These are phyloP conservation scores for Phytophthora foliorum DNA, from an alignment of 352 stramenopile species.

Conservation along the genomic window DNA sequence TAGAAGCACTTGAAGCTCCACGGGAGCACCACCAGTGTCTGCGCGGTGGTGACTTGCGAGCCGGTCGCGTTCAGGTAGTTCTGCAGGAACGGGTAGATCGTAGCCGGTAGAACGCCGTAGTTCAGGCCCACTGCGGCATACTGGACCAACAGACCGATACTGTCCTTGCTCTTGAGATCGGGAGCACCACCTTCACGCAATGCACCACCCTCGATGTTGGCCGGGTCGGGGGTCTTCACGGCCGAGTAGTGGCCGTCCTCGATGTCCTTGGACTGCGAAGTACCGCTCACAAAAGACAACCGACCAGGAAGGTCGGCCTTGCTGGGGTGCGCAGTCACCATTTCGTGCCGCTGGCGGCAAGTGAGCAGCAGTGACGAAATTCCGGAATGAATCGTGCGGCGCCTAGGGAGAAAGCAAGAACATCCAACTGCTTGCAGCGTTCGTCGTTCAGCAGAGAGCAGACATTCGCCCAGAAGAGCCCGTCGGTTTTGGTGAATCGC, in stretches of 20 bases:
- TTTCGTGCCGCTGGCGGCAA: neutral
- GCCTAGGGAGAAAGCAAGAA: neutral
- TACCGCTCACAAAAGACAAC: slow-evolving; percentile 28
- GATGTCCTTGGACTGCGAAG: slow-evolving; percentile 23
- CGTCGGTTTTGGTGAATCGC: neutral
- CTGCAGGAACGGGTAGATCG: slow-evolving; percentile 46
- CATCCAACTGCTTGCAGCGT: neutral
- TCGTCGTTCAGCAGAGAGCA: neutral
- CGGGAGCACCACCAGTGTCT: slow-evolving; percentile 53
- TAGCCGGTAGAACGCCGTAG: slow-evolving; percentile 39
- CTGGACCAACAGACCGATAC: slow-evolving; percentile 39
- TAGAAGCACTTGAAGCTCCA: slow-evolving; percentile 54
- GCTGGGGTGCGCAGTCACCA: neutral
- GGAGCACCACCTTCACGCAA: slow-evolving; percentile 29
- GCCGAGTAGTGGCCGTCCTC: slow-evolving; percentile 16
- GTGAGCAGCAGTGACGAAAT: slow-evolving; percentile 2
- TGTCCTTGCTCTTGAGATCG: slow-evolving; percentile 34
- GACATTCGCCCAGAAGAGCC: neutral
- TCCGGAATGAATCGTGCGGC: slow-evolving; percentile 1
- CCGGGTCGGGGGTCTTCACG: slow-evolving; percentile 17
- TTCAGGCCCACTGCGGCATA: slow-evolving; percentile 34
- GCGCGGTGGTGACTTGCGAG: slow-evolving; percentile 22
- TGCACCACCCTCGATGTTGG: slow-evolving; percentile 26
- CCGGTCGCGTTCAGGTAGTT: slow-evolving; percentile 40
- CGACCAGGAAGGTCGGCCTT: slow-evolving; percentile 20